phyloP scores from a whole-genome alignment of 176 grass and related monocot species.

The Avena eriantha region DNA sequence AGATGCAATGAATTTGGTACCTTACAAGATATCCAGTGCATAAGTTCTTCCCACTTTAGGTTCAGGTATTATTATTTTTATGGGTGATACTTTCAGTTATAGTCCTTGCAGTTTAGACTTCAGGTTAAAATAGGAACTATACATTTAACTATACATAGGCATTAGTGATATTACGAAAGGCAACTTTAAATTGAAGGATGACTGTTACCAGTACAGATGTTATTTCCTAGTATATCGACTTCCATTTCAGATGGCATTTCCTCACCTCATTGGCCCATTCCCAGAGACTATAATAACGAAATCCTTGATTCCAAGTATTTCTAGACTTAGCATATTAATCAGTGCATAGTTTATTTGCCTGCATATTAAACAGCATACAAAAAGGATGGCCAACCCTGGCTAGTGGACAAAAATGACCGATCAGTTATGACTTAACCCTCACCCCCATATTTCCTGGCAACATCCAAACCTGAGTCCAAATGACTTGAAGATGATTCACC shows the following conservation, averaged over 20 bases:
- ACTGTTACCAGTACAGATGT: not conserved
- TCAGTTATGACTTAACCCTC: not conserved
- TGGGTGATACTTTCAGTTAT: slow-evolving; percentile 13
- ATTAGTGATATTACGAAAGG: slow-evolving; percentile 22
- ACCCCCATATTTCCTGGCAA: slow-evolving; percentile 17
- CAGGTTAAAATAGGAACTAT: not conserved
- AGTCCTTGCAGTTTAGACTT: slow-evolving; percentile 19
- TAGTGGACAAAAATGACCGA: slow-evolving; percentile 23
- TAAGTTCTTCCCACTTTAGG: slow-evolving; percentile 32
- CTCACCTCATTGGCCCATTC: slow-evolving; percentile 8
- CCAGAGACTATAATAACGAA: slow-evolving; percentile 6
- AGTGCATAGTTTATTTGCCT: not conserved
- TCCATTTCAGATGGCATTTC: too few relatives aligned
- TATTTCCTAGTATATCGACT: too few relatives aligned
- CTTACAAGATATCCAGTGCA: slow-evolving; percentile 4
- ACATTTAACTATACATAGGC: not conserved
- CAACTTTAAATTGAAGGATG: not conserved
- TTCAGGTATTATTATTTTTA: not conserved
- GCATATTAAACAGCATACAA: not conserved
- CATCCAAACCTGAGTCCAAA: slow-evolving; percentile 37
- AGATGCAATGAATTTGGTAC: slow-evolving; percentile 37
- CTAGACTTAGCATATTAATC: slow-evolving; percentile 6
- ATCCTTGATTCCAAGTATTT: slow-evolving; percentile 33
- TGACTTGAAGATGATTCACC: slow-evolving; percentile 16
- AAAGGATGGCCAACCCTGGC: not conserved